Percentiles rank a stretch among this genome's conserved stretches.
phyloP scores from a whole-genome alignment of 352 stramenopile species.

The Pythium rhizo-oryzae region DNA sequence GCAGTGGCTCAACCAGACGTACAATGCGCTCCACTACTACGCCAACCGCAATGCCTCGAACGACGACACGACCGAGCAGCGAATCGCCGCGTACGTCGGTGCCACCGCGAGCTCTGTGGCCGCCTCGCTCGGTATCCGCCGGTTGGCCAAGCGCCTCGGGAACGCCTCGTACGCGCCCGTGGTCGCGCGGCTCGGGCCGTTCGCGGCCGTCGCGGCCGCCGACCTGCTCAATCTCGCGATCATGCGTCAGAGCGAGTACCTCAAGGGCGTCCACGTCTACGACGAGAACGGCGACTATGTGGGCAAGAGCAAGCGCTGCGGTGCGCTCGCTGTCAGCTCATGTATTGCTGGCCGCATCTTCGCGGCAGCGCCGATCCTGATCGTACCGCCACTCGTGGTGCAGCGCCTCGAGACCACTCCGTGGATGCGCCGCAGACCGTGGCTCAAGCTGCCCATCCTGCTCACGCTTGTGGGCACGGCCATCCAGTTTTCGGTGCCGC shows the following conservation, averaged over 20 bases:
- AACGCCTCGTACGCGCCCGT: slow-evolving; percentile 50
- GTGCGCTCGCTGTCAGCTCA: slow-evolving; percentile 70
- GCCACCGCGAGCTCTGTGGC: slow-evolving; percentile 77
- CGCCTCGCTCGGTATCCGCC: slow-evolving; percentile 72
- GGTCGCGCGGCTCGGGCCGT: slow-evolving; percentile 72
- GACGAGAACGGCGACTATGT: slow-evolving; percentile 79
- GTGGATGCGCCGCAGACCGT: slow-evolving; percentile 43
- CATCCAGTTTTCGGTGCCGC: slow-evolving; percentile 85
- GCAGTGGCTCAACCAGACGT: slow-evolving; percentile 90
- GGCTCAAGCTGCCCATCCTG: slow-evolving; percentile 67
- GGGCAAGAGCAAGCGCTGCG: slow-evolving; percentile 75
- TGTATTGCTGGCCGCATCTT: slow-evolving; percentile 81
- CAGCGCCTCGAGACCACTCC: slow-evolving; percentile 51
- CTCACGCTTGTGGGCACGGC: slow-evolving; percentile 70
- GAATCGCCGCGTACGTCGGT: slow-evolving; percentile 65
- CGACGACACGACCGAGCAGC: slow-evolving; percentile 75
- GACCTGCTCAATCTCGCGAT: slow-evolving; percentile 86
- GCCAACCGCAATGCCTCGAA: slow-evolving; percentile 88
- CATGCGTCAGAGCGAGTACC: slow-evolving; percentile 87
- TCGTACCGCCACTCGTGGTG: slow-evolving; percentile 71
- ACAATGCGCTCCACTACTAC: slow-evolving; percentile 92
- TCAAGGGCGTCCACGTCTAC: slow-evolving; percentile 79
- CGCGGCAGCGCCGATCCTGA: slow-evolving; percentile 78
- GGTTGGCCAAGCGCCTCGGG: slow-evolving; percentile 48
- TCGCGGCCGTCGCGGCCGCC: slow-evolving; percentile 78